Base-by-base conservation (phyloP, 2,329 filamentous ascomycete genomes). In the Ilyonectria robusta region DNA sequence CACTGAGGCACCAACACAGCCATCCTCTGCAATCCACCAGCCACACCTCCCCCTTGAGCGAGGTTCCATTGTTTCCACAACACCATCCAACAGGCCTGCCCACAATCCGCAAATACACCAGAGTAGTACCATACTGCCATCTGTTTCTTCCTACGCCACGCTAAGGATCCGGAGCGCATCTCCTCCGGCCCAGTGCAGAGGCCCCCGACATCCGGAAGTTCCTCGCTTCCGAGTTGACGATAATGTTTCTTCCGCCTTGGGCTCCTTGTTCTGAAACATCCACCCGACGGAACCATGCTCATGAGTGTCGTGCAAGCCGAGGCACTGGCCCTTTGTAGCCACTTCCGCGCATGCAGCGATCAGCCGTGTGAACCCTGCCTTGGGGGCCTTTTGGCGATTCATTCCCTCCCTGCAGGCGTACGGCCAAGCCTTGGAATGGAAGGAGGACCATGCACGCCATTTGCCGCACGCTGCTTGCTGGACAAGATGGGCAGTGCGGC, bases 381-480 rank as follows among this genome's bases (percentile, higher is more conserved):
- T 64, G 29, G 17, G 46, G 46, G 58, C 21, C 50, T 35, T 46
- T 59, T 57, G 37, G 62, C 58, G 47, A 57, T 58, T 53, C 29
- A 40, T 40, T 47, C 31, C 57, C 56, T 50, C 31, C 53, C 21
- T 58, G 37, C 35, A 23, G 11, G 29, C 11, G 47, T 21, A 9
- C 33, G n/a, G 21, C n/a, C 29, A 58, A 37, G 26, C 31, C 42
- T 55, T 29, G 46, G 53, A 48, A 55, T 54, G 53, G 57, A 40
- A 47, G 19, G 37, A 40, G 35, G 48, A 53, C 29, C 35, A 53
- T 53, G 46, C 58, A 58, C 47, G n/a, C 58, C 56, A 54, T 62
- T 58, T n/a, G 15, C 19, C 21, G 46, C 19, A 46, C 50, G n/a
- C 2, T 35, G 31, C 29, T 31, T 21, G 42, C 50, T 48, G 42